phyloP scores from a whole-genome alignment of 2,329 filamentous ascomycete genomes.

The Colletotrichum coccodes region DNA sequence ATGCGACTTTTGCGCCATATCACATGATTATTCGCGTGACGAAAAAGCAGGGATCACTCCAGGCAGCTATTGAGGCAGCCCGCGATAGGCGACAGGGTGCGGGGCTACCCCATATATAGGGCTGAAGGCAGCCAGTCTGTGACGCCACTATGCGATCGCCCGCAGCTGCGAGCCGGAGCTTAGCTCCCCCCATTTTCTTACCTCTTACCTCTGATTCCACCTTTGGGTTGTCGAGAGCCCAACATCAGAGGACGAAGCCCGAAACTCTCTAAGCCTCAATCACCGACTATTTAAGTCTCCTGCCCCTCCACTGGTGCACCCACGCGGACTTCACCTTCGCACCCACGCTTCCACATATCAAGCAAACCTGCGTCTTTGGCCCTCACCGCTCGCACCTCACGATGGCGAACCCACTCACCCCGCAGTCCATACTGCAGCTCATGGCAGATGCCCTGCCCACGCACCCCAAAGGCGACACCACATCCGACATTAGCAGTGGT shows the following conservation, averaged over 20 bases:
- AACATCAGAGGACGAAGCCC: background rate
- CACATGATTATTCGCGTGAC: background rate
- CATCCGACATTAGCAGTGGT: conserved; percentile 73
- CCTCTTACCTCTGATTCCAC: background rate
- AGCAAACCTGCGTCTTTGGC: background rate
- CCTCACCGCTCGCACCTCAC: background rate
- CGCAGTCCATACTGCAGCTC: conserved; percentile 58
- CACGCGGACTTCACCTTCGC: background rate
- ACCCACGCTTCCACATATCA: background rate
- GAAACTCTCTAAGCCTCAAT: background rate
- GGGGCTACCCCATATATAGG: conserved; percentile 34
- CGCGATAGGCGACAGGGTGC: background rate
- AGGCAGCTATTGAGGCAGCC: background rate
- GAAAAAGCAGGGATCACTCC: fast-evolving
- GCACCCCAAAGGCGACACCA: conserved; percentile 61
- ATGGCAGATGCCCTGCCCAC: conserved; percentile 71
- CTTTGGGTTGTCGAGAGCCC: background rate
- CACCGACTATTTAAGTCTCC: background rate
- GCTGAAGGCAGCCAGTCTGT: conserved; percentile 33
- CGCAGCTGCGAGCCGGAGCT: conserved; percentile 4
- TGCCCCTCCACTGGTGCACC: background rate
- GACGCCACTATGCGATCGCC: conserved; percentile 24
- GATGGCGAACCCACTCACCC: conserved; percentile 49
- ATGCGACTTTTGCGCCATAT: conserved; percentile 11
- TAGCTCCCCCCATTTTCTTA: background rate